phyloP scores from a whole-genome alignment of 805 yeast genomes.

The Brettanomyces naardenensis region DNA sequence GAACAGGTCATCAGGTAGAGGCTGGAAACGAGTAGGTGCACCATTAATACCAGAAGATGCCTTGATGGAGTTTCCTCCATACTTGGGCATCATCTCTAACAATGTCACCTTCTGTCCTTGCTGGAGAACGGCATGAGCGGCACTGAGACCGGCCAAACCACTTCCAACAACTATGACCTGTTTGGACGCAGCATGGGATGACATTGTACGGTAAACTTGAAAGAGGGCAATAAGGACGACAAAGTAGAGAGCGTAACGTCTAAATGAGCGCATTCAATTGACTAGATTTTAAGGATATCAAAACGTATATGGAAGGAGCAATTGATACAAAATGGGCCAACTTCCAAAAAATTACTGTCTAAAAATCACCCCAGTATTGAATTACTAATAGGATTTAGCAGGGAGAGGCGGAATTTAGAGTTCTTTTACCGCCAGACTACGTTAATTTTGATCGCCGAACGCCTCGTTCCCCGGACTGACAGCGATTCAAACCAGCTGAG shows the following conservation, averaged over 20 bases:
- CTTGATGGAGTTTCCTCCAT: slow-evolving; percentile 60
- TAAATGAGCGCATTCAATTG: not conserved
- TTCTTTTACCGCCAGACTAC: too few species aligned
- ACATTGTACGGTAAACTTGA: not conserved
- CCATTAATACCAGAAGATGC: slow-evolving; percentile 71
- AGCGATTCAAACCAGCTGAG: too few species aligned
- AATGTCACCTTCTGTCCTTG: slow-evolving; percentile 44
- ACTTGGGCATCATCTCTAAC: slow-evolving; percentile 51
- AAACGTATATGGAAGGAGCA: too few species aligned
- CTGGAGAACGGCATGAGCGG: slow-evolving; percentile 11
- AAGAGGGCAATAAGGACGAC: not conserved
- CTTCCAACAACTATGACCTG: slow-evolving; percentile 45
- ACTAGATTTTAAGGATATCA: too few species aligned
- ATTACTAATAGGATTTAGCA: too few species aligned
- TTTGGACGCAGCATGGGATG: slow-evolving; percentile 4
- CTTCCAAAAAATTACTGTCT: too few species aligned
- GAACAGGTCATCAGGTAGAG: slow-evolving; percentile 44
- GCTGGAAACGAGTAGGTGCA: slow-evolving; percentile 59
- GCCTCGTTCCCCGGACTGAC: too few species aligned
- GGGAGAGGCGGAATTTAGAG: too few species aligned
- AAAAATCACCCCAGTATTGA: too few species aligned
- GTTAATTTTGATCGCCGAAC: too few species aligned
- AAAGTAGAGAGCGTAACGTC: not conserved
- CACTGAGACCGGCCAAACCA: slow-evolving; percentile 49
- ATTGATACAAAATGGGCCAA: too few species aligned